phyloP scores from a whole-genome alignment of 2,329 filamentous ascomycete species.

The Xylariaceae sp. region DNA sequence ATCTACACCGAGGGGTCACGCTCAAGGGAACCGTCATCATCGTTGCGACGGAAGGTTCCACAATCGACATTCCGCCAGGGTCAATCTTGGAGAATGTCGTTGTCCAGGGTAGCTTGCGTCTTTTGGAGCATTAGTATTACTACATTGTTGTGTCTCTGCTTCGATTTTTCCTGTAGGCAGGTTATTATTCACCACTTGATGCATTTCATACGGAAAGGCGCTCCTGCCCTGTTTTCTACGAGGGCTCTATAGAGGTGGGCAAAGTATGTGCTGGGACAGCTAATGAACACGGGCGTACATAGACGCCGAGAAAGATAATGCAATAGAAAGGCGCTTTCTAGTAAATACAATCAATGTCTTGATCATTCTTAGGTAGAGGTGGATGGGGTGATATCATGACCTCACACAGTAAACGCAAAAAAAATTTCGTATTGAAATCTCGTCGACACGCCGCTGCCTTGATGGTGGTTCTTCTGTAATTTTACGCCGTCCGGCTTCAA shows the following conservation, averaged over 20 bases:
- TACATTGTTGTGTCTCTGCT: conserved; percentile 1
- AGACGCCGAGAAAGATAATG: conserved; percentile 20
- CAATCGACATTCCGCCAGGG: conserved; percentile 95
- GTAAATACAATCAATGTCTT: neutral
- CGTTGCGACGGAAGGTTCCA: conserved; percentile 95
- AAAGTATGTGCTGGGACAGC: neutral
- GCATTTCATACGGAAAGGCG: neutral
- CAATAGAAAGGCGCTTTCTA: conserved; percentile 10
- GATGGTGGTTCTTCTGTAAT: too few species aligned
- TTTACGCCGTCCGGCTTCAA: too few species aligned
- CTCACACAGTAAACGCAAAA: too few species aligned
- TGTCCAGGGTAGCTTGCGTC: conserved; percentile 90
- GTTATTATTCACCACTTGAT: neutral
- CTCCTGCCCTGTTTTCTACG: neutral
- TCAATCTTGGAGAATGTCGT: conserved; percentile 98
- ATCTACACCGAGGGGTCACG: conserved; percentile 91
- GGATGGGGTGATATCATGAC: neutral
- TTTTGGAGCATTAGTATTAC: conserved; percentile 63
- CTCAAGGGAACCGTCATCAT: conserved; percentile 99
- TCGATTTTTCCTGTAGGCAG: conserved; percentile 1
- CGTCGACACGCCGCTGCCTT: too few species aligned
- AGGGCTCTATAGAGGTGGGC: neutral
- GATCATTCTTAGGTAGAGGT: neutral
- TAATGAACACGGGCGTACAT: conserved; percentile 8
- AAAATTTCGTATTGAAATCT: too few species aligned